These are phyloP conservation scores for Hemisphaericaspora lyxosophila DNA, from an alignment of 1,139 yeast genomes.

Conservation along the genomic window DNA sequence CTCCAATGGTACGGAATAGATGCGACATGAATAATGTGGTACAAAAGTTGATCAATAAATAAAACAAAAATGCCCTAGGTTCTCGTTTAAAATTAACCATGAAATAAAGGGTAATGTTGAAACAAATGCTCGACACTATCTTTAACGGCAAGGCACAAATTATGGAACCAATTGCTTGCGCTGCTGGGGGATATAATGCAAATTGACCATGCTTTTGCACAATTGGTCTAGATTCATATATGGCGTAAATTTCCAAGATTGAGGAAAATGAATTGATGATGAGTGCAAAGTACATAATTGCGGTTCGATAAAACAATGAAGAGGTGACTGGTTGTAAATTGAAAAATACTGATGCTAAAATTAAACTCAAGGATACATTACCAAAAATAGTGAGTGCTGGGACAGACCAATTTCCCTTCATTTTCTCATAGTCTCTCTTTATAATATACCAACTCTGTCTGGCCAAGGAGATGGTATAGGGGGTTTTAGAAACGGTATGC, in stretches of 20 bases:
- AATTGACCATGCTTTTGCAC: constrained; percentile 78
- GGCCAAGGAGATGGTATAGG: constrained; percentile 63
- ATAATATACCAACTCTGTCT: constrained; percentile 65
- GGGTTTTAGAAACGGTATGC: constrained; percentile 50
- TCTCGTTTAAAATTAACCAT: constrained; percentile 64
- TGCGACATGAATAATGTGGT: constrained; percentile 69
- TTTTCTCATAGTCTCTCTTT: constrained; percentile 62
- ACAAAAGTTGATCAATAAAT: constrained; percentile 50
- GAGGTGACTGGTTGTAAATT: constrained; percentile 44
- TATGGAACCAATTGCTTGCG: constrained; percentile 71
- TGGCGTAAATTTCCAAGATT: constrained; percentile 66
- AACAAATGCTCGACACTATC: constrained; percentile 50
- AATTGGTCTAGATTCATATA: constrained; percentile 70
- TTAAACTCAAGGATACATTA: constrained; percentile 65
- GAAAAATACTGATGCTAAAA: constrained; percentile 74
- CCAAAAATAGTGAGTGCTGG: constrained; percentile 59
- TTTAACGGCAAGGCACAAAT: constrained; percentile 69
- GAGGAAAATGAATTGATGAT: constrained; percentile 77
- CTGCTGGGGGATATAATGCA: constrained; percentile 75
- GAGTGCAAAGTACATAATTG: constrained; percentile 74
- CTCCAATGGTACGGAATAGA: constrained; percentile 70
- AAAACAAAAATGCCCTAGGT: constrained; percentile 71
- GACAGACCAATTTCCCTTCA: constrained; percentile 66
- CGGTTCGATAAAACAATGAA: constrained; percentile 66
- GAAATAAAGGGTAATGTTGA: constrained; percentile 65